Base-by-base conservation (phyloP, 225 moss, liverwort and hornwort genomes). In the Polytrichum commune region DNA sequence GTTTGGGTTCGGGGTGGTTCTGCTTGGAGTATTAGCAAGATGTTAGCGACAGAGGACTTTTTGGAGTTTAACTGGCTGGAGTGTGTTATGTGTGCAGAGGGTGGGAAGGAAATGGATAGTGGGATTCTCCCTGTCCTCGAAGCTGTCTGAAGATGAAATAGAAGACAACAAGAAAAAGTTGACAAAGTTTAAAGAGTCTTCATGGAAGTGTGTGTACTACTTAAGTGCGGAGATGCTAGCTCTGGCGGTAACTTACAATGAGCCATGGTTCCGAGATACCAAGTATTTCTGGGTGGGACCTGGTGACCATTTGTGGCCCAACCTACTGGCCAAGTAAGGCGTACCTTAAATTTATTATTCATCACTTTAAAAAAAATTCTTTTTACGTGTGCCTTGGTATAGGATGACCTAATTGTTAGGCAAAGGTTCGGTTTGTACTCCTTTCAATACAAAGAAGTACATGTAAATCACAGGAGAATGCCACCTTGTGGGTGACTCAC, bases 151-250 rank as follows among this genome's bases (percentile, higher is more conserved):
- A 65, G 67, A 76, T 10, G 79, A 88, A 7, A 63, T 72, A 62
- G 79, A 79, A 18, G 71, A 25, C 13, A 72, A 86, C 60, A 74
- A 64, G 71, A 87, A 77, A 76, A 93, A 78, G 64, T 77, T 88
- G 70, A 66, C 81, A 18, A 96, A 96, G 75, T 96, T 96, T 29
- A 86, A 87, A 76, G 95, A 96, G 79, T 93, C 95, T 38, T 78
- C 87, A 0, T 96, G 95, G 93, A 96, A 96, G 76, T 72, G 90
- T 73, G 79, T 88, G 35, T 93, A 88, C 70, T 93, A 46, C 30
- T 73, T 90, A 8, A 78, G 81, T 69, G 93, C 91, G 25, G 93
- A 93, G 71, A 71, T 83, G 20, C 67, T 96, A 62, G 83, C 93
- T 4, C 81, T 96, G 54, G 26, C 5, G 60, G 78, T 87, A 71